Conservation (phyloP, 163 green algal genomes). For the Scenedesmus sp. region DNA sequence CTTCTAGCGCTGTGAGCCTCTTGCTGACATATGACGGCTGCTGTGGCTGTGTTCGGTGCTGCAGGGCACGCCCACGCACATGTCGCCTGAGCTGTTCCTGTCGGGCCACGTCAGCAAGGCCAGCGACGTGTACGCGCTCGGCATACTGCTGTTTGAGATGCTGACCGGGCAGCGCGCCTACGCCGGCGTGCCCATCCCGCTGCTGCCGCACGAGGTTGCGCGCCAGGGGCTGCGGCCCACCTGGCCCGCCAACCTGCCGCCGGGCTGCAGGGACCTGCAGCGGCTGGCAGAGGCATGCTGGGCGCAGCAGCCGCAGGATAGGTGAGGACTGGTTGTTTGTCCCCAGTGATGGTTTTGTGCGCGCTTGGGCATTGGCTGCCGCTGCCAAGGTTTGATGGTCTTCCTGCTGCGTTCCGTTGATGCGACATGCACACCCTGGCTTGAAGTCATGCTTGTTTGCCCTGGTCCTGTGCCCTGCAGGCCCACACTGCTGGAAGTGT, state of each 20-base stretch:
- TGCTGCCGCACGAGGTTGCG: constrained; percentile 59
- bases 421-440: neutral
- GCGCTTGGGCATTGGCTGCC: neutral
- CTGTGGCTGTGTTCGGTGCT: neutral
- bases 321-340: constrained; percentile 8
- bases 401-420: neutral
- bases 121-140: constrained; percentile 66
- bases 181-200: constrained; percentile 53
- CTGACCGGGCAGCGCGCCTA: constrained; percentile 58
- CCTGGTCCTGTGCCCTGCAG: neutral
- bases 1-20: too few species aligned
- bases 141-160: constrained; percentile 65
- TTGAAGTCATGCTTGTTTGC: neutral
- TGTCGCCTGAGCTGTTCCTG: constrained; percentile 67
- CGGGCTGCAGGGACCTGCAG: constrained; percentile 27
- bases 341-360: neutral
- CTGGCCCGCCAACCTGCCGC: constrained; percentile 23
- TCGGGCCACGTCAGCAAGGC: constrained; percentile 63
- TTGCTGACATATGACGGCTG: neutral
- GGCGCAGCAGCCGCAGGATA: constrained; percentile 37
- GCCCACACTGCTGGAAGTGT: neutral
- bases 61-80: constrained; percentile 63
- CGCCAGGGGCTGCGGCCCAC: constrained; percentile 43
- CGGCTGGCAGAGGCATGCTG: constrained; percentile 49
- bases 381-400: neutral